Conservation (phyloP, 371 early-diverging fungal genomes). For the Saksenaea oblongispora region DNA sequence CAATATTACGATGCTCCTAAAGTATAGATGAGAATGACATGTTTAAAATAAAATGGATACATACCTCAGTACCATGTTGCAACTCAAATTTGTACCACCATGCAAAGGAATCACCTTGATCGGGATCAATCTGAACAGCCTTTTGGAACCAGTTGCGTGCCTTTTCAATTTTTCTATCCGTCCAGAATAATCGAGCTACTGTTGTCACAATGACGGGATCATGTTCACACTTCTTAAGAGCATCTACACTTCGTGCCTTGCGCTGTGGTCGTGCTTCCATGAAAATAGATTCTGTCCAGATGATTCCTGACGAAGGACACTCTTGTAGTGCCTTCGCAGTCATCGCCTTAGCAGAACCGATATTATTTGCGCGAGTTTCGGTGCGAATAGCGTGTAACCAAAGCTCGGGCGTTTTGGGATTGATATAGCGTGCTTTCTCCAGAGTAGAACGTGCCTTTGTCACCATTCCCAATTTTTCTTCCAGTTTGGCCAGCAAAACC, state of each 20-base stretch:
- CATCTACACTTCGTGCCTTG: conserved; percentile 87
- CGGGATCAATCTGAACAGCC: conserved; percentile 82
- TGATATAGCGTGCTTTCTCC: conserved; percentile 84
- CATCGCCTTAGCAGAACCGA: conserved; percentile 74
- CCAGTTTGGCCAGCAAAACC: conserved; percentile 78
- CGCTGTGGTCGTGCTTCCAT: conserved; percentile 89
- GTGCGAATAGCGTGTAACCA: conserved; percentile 93
- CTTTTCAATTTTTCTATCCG: conserved; percentile 90
- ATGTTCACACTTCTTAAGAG: conserved; percentile 89
- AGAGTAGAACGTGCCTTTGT: conserved; percentile 85
- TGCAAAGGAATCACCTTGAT: conserved; percentile 94
- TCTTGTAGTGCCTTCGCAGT: conserved; percentile 91
- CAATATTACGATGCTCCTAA: conserved; percentile 50
- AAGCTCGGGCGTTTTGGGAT: conserved; percentile 78
- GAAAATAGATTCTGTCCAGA: conserved; percentile 91
- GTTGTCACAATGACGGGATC: conserved; percentile 79
- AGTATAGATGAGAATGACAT: not conserved
- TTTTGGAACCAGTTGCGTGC: conserved; percentile 91
- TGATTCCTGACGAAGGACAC: conserved; percentile 83
- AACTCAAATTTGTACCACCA: conserved; percentile 93
- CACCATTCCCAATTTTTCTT: conserved; percentile 72
- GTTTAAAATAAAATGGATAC: not conserved
- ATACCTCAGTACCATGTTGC: conserved; percentile 70
- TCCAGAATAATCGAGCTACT: conserved; percentile 92
- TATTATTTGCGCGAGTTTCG: conserved; percentile 74